Evolutionary conservation across 2,329 filamentous ascomycete species (phyloP).

Genomic region (Diaporthe sp.): DNA sequence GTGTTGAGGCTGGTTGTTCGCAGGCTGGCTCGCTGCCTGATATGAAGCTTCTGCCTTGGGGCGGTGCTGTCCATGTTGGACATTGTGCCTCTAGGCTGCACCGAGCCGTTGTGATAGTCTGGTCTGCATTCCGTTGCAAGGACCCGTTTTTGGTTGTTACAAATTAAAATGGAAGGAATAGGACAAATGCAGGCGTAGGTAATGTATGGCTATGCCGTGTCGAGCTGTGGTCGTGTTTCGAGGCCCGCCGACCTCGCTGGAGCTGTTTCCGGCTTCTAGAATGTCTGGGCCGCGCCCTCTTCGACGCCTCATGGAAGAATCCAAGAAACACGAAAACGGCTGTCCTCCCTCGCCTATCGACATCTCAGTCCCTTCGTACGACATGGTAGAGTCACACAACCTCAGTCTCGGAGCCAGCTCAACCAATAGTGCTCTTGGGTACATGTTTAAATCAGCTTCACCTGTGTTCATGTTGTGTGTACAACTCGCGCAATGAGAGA

Average conservation of each 20-base stretch:
- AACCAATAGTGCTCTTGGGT: neutral
- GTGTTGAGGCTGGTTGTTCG: neutral
- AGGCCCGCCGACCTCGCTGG: neutral
- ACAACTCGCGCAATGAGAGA: neutral
- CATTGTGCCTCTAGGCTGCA: constrained; percentile 17
- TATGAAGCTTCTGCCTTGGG: constrained; percentile 23
- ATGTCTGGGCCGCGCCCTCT: neutral
- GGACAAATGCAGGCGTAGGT: neutral
- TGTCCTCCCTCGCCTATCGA: neutral
- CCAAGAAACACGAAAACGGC: neutral
- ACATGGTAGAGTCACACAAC: constrained; percentile 4
- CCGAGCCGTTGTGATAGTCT: constrained; percentile 7
- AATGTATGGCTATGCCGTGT: neutral
- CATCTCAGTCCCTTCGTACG: neutral
- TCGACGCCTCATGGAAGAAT: neutral
- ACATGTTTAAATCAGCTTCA: neutral
- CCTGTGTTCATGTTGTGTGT: neutral
- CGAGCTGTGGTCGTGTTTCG: neutral
- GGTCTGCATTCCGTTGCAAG: neutral
- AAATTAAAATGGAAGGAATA: neutral
- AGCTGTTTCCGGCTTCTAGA: constrained; percentile 5
- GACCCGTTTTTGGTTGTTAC: neutral
- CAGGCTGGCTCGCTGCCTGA: constrained; percentile 16
- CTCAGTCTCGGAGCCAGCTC: neutral
- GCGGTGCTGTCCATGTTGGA: constrained; percentile 12